Conservation (phyloP, 164 flowering plant species). For the Chimonanthus salicifolius region DNA sequence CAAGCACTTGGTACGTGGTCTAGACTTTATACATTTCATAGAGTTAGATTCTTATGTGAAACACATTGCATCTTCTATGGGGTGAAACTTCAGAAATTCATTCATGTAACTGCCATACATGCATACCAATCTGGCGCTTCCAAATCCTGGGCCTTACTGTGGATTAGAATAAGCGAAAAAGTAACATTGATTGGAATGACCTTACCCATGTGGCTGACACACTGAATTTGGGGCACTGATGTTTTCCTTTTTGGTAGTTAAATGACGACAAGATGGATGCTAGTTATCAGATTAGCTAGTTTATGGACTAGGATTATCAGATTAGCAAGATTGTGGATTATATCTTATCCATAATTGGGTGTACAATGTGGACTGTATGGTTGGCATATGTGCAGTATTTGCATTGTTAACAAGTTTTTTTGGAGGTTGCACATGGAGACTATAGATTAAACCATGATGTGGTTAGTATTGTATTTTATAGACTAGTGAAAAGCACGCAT, state of each 20-base stretch:
- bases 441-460: not conserved
- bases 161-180: not conserved
- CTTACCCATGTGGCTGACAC: not conserved
- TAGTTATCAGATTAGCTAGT: too few species aligned
- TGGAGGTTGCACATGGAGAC: not conserved
- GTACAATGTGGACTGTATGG: not conserved
- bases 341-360: not conserved
- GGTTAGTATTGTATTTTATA: not conserved
- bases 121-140: not conserved
- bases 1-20: conserved; percentile 69
- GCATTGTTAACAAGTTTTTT: not conserved
- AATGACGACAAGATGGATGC: too few species aligned
- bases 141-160: not conserved
- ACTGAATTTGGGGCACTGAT: too few species aligned
- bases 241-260: too few species aligned
- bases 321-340: not conserved
- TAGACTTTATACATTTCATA: not conserved
- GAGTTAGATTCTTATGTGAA: too few species aligned
- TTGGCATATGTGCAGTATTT: not conserved
- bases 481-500: too few species aligned
- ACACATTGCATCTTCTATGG: too few species aligned
- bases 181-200: not conserved
- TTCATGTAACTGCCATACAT: not conserved
- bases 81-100: too few species aligned
- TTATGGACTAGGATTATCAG: not conserved